These are phyloP conservation scores for Penicillium sp. DNA, from an alignment of 2,329 filamentous ascomycete species.

Conservation along the genomic window DNA sequence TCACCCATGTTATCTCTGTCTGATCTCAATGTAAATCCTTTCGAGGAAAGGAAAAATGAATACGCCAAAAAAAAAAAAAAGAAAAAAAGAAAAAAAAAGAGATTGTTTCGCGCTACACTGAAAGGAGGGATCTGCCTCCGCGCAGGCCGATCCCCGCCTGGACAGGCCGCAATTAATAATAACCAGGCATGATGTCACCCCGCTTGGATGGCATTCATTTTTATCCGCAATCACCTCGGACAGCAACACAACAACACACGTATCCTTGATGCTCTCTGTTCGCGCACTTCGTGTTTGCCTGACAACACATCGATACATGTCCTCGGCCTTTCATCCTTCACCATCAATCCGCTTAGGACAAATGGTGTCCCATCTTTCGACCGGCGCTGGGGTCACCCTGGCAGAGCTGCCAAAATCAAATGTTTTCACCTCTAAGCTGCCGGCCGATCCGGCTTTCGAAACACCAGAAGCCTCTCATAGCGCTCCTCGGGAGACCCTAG, in stretches of 20 bases:
- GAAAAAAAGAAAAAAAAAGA: too few relatives aligned
- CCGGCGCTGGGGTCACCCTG: slow-evolving; percentile 39
- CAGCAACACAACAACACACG: too few relatives aligned
- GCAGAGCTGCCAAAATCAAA: slow-evolving; percentile 66
- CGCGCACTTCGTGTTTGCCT: slow-evolving; percentile 10
- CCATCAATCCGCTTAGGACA: slow-evolving; percentile 41
- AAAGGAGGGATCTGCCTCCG: too few relatives aligned
- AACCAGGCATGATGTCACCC: background rate
- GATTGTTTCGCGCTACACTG: too few relatives aligned
- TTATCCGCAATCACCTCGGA: background rate
- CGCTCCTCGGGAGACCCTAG: slow-evolving; percentile 75
- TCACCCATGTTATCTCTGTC: too few relatives aligned
- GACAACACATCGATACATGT: slow-evolving; percentile 31
- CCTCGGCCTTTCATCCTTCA: slow-evolving; percentile 12
- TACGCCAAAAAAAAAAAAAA: too few relatives aligned
- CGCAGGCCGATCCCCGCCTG: too few relatives aligned
- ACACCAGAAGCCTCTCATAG: slow-evolving; percentile 81
- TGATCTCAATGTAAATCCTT: too few relatives aligned
- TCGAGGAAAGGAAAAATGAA: too few relatives aligned
- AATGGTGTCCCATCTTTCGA: slow-evolving; percentile 52
- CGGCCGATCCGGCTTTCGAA: slow-evolving; percentile 76
- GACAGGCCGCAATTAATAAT: too few relatives aligned
- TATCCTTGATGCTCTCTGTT: slow-evolving; percentile 10
- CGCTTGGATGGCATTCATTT: too few relatives aligned
- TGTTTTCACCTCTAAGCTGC: slow-evolving; percentile 68